A percentile compares a stretch with the other conserved stretches of the same genome.
phyloP scores from a whole-genome alignment of 345 rosid genomes.

The Linum lewisii region DNA sequence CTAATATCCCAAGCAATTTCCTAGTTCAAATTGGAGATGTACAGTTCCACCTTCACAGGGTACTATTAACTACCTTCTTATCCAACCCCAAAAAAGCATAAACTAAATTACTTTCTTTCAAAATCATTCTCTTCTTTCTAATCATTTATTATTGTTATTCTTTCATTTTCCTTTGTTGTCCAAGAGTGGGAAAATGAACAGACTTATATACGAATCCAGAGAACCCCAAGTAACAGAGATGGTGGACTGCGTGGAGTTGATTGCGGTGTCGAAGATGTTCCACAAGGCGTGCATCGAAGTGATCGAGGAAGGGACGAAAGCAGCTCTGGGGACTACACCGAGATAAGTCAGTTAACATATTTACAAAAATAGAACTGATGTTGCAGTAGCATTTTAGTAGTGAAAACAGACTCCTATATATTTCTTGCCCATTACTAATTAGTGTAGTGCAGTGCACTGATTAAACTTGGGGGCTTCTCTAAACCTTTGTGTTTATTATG shows the following conservation, averaged over 20 bases:
- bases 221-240: slow-evolving; percentile 31
- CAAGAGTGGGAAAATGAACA: slow-evolving; percentile 84
- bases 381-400: no score
- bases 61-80: no score
- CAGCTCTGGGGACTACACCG: slow-evolving; percentile 15
- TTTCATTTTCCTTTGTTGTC: slow-evolving; percentile 81
- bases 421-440: no score
- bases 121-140: slow-evolving; percentile 8
- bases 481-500: no score
- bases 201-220: slow-evolving; percentile 70
- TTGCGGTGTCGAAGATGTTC: slow-evolving; percentile 14
- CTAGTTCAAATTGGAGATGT: slow-evolving; percentile 64
- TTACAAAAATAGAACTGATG: no score
- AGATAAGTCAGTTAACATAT: no score
- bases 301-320: slow-evolving; percentile 33
- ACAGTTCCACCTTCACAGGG: slow-evolving; percentile 87
- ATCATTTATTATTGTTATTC: slow-evolving; percentile 10
- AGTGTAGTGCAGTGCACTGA: no score
- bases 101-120: not conserved
- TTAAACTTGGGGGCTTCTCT: no score
- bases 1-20: slow-evolving; percentile 87
- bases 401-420: no score
- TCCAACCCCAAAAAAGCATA: slow-evolving; percentile 4
- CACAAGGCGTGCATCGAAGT: slow-evolving; percentile 32
- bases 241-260: slow-evolving; percentile 10